Conservation (phyloP, 306 rosid genomes). For the Carpinus viminea region DNA sequence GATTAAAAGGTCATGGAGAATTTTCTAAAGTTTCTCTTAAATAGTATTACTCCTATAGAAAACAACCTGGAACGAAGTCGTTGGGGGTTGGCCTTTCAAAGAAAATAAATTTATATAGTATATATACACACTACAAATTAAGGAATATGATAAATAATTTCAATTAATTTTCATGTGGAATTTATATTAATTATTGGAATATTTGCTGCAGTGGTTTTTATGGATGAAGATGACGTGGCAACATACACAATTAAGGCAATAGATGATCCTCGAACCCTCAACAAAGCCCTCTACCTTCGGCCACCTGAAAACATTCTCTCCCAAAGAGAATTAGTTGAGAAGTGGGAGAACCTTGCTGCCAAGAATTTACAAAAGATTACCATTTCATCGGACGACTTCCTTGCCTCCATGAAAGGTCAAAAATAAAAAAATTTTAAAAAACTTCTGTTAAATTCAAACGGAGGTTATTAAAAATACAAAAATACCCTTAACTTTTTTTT, state of each 20-base stretch:
- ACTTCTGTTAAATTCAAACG: too few relatives aligned
- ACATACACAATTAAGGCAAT: slow-evolving; percentile 69
- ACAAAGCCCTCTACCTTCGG: slow-evolving; percentile 77
- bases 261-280: slow-evolving; percentile 73
- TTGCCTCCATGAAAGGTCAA: slow-evolving; percentile 49
- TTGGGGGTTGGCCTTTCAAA: too few relatives aligned
- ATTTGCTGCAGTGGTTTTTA: slow-evolving; percentile 36
- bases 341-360: slow-evolving; percentile 67
- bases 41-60: too few relatives aligned
- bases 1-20: too few relatives aligned
- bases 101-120: too few relatives aligned
- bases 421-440: too few relatives aligned
- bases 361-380: slow-evolving; percentile 47
- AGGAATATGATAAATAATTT: too few relatives aligned
- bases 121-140: too few relatives aligned
- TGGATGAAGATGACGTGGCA: slow-evolving; percentile 79
- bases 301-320: slow-evolving; percentile 72
- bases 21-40: too few relatives aligned
- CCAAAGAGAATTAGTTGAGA: slow-evolving; percentile 59
- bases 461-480: too few relatives aligned
- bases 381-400: slow-evolving; percentile 58
- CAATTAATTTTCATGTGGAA: too few relatives aligned
- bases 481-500: background rate
- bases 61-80: too few relatives aligned
- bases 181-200: background rate